phyloP scores from a whole-genome alignment of 139 green algal species.

The Nannochloris sp. region DNA sequence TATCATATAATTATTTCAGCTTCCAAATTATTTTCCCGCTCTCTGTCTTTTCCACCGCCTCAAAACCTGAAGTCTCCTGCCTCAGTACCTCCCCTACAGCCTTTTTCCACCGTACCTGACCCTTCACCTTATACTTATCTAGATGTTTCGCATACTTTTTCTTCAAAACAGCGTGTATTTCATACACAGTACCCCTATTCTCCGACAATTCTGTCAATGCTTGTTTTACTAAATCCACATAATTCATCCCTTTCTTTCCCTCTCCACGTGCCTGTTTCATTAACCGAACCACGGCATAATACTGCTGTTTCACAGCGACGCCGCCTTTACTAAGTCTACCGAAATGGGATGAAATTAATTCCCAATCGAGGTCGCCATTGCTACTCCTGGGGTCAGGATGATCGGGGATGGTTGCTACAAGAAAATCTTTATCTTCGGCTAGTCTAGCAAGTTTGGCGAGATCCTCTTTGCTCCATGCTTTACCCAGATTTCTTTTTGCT shows the following conservation, averaged over 20 bases:
- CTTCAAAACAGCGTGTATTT: slow-evolving; percentile 20
- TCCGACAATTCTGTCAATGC: slow-evolving; percentile 4
- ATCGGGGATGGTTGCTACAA: neutral
- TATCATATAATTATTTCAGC: neutral
- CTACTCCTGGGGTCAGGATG: slow-evolving; percentile 7
- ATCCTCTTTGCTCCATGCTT: slow-evolving; percentile 16
- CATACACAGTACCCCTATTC: slow-evolving; percentile 7
- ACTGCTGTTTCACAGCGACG: slow-evolving; percentile 18
- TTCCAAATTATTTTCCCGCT: slow-evolving; percentile 16
- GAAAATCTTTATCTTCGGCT: slow-evolving; percentile 11
- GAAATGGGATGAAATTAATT: slow-evolving; percentile 14
- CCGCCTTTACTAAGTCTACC: slow-evolving; percentile 13
- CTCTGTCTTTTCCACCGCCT: slow-evolving; percentile 6
- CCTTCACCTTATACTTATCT: slow-evolving; percentile 16
- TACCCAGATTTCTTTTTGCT: slow-evolving; percentile 18
- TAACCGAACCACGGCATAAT: slow-evolving; percentile 3
- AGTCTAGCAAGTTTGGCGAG: slow-evolving; percentile 15
- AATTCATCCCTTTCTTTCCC: slow-evolving; percentile 6
- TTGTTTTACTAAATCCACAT: slow-evolving; percentile 12
- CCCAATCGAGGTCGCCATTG: slow-evolving; percentile 17
- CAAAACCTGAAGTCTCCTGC: slow-evolving; percentile 3
- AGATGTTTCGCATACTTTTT: neutral
- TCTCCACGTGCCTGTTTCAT: slow-evolving; percentile 11
- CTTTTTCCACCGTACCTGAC: slow-evolving; percentile 7
- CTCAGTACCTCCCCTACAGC: slow-evolving; percentile 9